phyloP scores from a whole-genome alignment of 1,284 basidiomycete species.

The Xerocomus amazonicus region DNA sequence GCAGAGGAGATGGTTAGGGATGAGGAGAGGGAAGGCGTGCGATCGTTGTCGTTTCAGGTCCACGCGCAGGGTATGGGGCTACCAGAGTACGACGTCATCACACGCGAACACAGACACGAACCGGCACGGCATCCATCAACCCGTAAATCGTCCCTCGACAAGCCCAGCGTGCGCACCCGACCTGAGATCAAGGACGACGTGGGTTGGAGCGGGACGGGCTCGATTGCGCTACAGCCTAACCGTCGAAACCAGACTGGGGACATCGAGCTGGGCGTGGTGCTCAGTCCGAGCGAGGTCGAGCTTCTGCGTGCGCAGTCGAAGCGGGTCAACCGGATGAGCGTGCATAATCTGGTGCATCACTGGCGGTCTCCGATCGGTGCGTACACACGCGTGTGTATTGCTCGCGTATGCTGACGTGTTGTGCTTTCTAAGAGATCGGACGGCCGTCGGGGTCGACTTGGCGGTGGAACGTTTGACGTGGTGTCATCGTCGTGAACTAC shows the following conservation, averaged over 20 bases:
- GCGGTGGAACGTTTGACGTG: not conserved
- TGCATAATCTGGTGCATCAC: constrained; percentile 45
- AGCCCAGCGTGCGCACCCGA: too few relatives aligned
- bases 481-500: not conserved
- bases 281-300: constrained; percentile 35
- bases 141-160: too few relatives aligned
- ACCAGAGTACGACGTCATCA: constrained; percentile 11
- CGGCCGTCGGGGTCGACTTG: constrained; percentile 12
- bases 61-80: not conserved
- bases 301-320: constrained; percentile 33
- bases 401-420: not conserved
- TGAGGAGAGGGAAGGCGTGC: not conserved
- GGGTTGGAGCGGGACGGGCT: not conserved
- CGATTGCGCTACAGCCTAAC: constrained; percentile 38
- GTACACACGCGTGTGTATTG: constrained; percentile 10
- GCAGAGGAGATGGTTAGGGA: not conserved
- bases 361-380: constrained; percentile 52
- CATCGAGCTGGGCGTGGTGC: constrained; percentile 32
- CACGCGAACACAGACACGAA: not conserved
- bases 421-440: constrained; percentile 12
- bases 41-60: not conserved
- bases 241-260: constrained; percentile 39
- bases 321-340: constrained; percentile 14
- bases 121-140: not conserved
- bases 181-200: not conserved